Conservation (phyloP, 495 filamentous ascomycete species). For the Daldinia concentrica region DNA sequence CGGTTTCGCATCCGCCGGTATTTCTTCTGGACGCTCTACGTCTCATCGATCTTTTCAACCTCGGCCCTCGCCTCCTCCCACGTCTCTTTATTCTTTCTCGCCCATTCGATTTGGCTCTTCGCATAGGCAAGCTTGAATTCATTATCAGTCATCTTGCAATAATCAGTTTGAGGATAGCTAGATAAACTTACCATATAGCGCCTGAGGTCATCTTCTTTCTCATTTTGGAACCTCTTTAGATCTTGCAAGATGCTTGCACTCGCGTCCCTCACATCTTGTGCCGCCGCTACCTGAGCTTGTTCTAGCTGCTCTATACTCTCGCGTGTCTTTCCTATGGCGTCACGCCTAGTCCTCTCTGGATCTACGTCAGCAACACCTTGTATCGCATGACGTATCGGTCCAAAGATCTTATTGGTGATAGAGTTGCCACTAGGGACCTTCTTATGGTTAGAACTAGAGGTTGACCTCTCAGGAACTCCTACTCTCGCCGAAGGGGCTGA, state of each 20-base stretch:
- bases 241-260: constrained; percentile 86
- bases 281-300: constrained; percentile 84
- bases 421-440: constrained; percentile 82
- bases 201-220: constrained; percentile 93
- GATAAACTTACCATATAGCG: constrained; percentile 85
- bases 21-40: constrained; percentile 33
- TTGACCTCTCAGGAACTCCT: constrained; percentile 58
- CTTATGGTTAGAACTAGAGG: constrained; percentile 63
- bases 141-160: constrained; percentile 13
- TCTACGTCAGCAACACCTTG: constrained; percentile 97
- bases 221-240: constrained; percentile 87
- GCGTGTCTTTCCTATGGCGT: constrained; percentile 93
- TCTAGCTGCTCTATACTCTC: constrained; percentile 81
- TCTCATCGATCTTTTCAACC: constrained; percentile 82
- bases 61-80: constrained; percentile 97
- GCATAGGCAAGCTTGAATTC: constrained; percentile 85
- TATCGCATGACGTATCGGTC: constrained; percentile 90
- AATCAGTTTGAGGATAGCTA: neutral
- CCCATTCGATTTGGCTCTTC: constrained; percentile 95
- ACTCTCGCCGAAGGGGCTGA: constrained; percentile 69
- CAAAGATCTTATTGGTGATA: constrained; percentile 92
- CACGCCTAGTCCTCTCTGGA: constrained; percentile 88
- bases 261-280: constrained; percentile 90
- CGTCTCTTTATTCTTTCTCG: constrained; percentile 93
- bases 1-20: neutral